phyloP scores from a whole-genome alignment of 1,139 yeast species.

The Geotrichum klebahnii region DNA sequence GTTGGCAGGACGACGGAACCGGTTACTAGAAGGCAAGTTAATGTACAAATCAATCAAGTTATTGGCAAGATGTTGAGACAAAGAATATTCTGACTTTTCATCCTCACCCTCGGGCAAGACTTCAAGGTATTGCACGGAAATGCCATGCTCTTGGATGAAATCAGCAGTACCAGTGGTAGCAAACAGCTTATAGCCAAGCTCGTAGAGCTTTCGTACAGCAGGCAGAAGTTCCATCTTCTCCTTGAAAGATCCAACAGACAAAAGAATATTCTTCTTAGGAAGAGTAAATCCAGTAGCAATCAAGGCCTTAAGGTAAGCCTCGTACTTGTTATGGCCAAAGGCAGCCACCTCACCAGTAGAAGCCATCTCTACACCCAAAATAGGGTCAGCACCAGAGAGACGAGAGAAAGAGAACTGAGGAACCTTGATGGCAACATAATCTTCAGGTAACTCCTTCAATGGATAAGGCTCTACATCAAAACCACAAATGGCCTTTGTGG shows the following conservation, averaged over 20 bases:
- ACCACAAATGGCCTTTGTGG: conserved; percentile 93
- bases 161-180: conserved; percentile 99
- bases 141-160: conserved; percentile 88
- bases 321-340: conserved; percentile 92
- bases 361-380: conserved; percentile 98
- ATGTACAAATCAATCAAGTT: conserved; percentile 93
- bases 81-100: conserved; percentile 88
- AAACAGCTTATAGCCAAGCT: conserved; percentile 82
- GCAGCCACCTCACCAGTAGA: conserved; percentile 99
- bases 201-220: conserved; percentile 71
- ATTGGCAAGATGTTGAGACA: conserved; percentile 94
- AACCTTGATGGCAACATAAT: conserved; percentile 94
- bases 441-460: conserved; percentile 78
- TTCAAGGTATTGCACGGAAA: conserved; percentile 93
- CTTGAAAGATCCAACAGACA: conserved; percentile 96
- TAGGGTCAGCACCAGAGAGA: conserved; percentile 97
- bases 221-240: conserved; percentile 94
- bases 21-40: conserved; percentile 92
- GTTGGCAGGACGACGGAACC: conserved; percentile 98
- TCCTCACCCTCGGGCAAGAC: conserved; percentile 53
- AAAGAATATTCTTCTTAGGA: conserved; percentile 89
- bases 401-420: conserved; percentile 98
- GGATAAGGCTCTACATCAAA: conserved; percentile 86
- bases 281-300: conserved; percentile 91
- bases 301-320: conserved; percentile 92